Evolutionary conservation across 2,329 filamentous ascomycete species (phyloP).

Genomic region (Alternaria solani): DNA sequence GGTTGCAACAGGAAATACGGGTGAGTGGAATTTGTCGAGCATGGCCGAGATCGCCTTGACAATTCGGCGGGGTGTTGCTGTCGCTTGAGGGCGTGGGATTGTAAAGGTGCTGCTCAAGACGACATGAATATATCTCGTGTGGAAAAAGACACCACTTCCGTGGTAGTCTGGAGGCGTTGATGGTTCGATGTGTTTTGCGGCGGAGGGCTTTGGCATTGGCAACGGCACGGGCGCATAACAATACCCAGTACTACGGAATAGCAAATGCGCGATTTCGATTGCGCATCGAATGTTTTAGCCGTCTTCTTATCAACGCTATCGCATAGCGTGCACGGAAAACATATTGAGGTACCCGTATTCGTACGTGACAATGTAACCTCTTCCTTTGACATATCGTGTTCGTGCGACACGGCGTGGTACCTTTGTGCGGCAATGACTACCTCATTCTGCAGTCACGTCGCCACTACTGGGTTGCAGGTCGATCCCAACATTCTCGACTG

Average conservation of each 20-base stretch:
- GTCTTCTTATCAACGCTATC: neutral
- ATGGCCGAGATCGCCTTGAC: slow-evolving; percentile 47
- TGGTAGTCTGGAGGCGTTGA: neutral
- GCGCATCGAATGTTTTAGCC: neutral
- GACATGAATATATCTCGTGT: neutral
- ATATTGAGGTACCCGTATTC: slow-evolving; percentile 5
- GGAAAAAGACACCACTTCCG: neutral
- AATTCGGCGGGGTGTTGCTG: slow-evolving; percentile 35
- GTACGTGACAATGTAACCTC: neutral
- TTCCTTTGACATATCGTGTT: slow-evolving; percentile 2
- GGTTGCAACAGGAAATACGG: slow-evolving; percentile 37
- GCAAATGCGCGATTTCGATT: neutral
- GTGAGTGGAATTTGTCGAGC: slow-evolving; percentile 55
- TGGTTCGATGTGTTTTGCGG: neutral
- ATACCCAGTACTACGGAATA: neutral
- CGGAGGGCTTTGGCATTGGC: neutral
- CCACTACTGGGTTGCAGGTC: too few species aligned
- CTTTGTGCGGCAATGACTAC: neutral
- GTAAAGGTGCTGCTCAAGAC: neutral
- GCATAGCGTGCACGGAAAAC: neutral
- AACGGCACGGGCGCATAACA: neutral
- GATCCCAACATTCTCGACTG: neutral
- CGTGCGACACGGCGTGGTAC: neutral
- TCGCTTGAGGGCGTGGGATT: slow-evolving; percentile 16
- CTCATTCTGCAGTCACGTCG: neutral